Evolutionary conservation across 768 basidiomycete species (phyloP).

Genomic region (Termitomyces sp.): DNA sequence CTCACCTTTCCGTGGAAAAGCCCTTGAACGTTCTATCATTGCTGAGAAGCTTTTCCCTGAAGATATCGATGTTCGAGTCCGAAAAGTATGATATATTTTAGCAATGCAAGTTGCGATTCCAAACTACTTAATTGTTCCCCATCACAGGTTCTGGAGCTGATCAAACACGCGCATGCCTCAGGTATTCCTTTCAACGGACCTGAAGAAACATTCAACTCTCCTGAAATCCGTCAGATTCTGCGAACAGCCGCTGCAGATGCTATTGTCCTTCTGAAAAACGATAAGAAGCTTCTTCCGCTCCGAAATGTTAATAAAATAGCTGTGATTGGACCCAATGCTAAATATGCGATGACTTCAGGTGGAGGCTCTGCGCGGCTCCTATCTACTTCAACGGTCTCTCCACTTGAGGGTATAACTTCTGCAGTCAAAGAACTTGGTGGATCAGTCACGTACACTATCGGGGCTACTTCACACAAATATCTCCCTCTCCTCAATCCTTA

Average conservation of each 20-base stretch:
- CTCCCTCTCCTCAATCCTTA: constrained; percentile 49
- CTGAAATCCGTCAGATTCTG: constrained; percentile 42
- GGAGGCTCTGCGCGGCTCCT: constrained; percentile 57
- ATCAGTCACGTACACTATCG: constrained; percentile 45
- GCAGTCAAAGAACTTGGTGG: constrained; percentile 40
- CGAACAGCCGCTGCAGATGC: constrained; percentile 52
- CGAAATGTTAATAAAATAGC: constrained; percentile 40
- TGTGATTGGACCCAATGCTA: constrained; percentile 64
- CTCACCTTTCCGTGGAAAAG: constrained; percentile 43
- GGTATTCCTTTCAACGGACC: constrained; percentile 53
- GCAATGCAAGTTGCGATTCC: not conserved
- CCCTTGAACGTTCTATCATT: constrained; percentile 36
- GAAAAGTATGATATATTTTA: constrained; percentile 23
- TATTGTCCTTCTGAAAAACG: constrained; percentile 62
- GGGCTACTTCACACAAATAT: constrained; percentile 41
- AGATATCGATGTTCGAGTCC: constrained; percentile 39
- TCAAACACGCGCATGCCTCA: constrained; percentile 45
- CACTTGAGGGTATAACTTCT: constrained; percentile 50
- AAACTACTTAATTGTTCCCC: not conserved
- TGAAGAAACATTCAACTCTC: constrained; percentile 44
- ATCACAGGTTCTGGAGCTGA: constrained; percentile 42
- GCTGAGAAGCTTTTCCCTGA: constrained; percentile 40
- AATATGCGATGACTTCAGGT: constrained; percentile 48
- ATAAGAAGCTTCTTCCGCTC: constrained; percentile 49
- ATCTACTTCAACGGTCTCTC: constrained; percentile 52